These are phyloP conservation scores for Quercus mongolica DNA, from an alignment of 306 rosid genomes.

Conservation along the genomic window DNA sequence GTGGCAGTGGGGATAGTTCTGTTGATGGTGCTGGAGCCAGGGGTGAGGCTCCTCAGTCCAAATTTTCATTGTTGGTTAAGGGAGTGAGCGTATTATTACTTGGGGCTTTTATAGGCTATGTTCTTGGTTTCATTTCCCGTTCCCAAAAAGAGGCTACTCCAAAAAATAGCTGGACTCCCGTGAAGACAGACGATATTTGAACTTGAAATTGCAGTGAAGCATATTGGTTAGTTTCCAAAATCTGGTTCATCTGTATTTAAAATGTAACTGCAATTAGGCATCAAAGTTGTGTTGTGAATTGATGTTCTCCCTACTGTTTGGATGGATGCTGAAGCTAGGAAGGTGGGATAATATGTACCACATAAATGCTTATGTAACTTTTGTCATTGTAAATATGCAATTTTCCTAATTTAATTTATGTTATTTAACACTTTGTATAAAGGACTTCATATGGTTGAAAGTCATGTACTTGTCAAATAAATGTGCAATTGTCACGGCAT, in stretches of 20 bases:
- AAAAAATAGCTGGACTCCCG: constrained; percentile 51
- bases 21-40: not conserved
- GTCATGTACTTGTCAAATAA: not conserved
- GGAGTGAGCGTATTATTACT: constrained; percentile 41
- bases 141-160: constrained; percentile 40
- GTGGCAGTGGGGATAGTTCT: constrained; percentile 23
- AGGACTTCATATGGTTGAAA: constrained; percentile 7
- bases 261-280: constrained; percentile 14
- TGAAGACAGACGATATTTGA: constrained; percentile 66
- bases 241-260: not conserved
- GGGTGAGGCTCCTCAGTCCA: constrained; percentile 5
- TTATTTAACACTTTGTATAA: not conserved
- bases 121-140: constrained; percentile 60
- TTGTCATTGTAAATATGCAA: constrained; percentile 26
- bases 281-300: constrained; percentile 15
- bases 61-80: constrained; percentile 35
- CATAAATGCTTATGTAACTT: no score
- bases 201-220: not conserved
- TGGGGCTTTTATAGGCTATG: constrained; percentile 76
- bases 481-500: not conserved
- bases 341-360: no score
- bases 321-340: constrained; percentile 47
- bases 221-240: constrained; percentile 13
- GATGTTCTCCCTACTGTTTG: not conserved
- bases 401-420: not conserved